Conservation (phyloP, 305 asterid species). For the Solanum aculeatissimum region DNA sequence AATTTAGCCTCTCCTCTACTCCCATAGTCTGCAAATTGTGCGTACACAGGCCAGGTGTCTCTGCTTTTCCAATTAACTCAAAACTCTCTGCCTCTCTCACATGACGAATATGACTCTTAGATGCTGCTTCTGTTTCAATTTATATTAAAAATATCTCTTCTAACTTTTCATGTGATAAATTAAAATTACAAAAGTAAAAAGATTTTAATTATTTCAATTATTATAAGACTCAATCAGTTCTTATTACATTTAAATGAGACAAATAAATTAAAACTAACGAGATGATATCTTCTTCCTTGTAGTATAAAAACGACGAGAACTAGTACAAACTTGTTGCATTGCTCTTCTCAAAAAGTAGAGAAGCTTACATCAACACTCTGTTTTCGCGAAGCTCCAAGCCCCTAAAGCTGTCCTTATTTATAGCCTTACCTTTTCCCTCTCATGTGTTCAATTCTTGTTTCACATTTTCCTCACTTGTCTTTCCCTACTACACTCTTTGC, state of each 20-base stretch:
- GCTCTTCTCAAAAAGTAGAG: neutral
- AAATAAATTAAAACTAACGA: too few species aligned
- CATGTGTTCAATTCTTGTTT: neutral
- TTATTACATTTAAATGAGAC: too few species aligned
- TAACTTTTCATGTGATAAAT: too few species aligned
- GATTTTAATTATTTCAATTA: too few species aligned
- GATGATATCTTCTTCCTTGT: neutral
- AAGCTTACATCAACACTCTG: conserved; percentile 2
- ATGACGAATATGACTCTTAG: neutral
- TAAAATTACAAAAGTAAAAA: neutral
- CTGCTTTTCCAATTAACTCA: neutral
- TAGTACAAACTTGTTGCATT: neutral
- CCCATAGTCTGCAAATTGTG: neutral
- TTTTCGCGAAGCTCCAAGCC: neutral
- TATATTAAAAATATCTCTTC: neutral
- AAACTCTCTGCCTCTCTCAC: neutral
- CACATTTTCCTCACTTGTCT: neutral
- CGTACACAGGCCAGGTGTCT: neutral
- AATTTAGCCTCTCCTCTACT: neutral
- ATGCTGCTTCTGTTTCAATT: too few species aligned
- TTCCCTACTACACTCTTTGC: neutral
- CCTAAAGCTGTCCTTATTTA: neutral
- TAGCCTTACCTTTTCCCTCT: neutral
- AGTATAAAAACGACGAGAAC: neutral
- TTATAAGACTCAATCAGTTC: too few species aligned